Evolutionary conservation across 1,284 basidiomycete species (phyloP).

Genomic region (Rhodotorula sp.): DNA sequence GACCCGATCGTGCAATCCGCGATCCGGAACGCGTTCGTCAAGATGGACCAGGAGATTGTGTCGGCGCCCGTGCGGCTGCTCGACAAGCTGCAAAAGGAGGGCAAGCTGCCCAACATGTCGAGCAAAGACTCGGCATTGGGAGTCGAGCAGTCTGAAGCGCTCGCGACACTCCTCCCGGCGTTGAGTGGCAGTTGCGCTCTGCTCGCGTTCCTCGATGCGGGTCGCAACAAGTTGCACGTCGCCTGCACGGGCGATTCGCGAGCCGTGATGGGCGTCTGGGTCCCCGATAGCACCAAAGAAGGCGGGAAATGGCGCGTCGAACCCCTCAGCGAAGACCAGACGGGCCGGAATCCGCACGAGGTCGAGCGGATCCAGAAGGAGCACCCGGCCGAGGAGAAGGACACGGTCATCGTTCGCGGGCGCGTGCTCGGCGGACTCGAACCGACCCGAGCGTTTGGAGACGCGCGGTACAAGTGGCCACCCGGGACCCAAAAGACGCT

Average conservation of each 20-base stretch:
- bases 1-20: constrained; percentile 65
- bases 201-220: constrained; percentile 78
- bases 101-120: constrained; percentile 20
- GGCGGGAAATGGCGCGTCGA: constrained; percentile 77
- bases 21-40: constrained; percentile 73
- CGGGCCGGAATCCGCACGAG: constrained; percentile 84
- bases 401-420: constrained; percentile 78
- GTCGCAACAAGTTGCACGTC: constrained; percentile 74
- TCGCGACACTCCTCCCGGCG: constrained; percentile 70
- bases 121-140: constrained; percentile 12
- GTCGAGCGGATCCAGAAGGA: constrained; percentile 69
- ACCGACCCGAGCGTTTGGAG: constrained; percentile 74
- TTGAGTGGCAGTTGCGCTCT: constrained; percentile 81
- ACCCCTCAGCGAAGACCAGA: constrained; percentile 91
- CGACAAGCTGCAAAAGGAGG: constrained; percentile 48
- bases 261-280: constrained; percentile 92
- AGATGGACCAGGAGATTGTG: constrained; percentile 73
- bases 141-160: constrained; percentile 31
- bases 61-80: constrained; percentile 71
- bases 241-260: constrained; percentile 92
- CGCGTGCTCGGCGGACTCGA: constrained; percentile 89
- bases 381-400: constrained; percentile 78
- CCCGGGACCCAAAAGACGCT: constrained; percentile 49
- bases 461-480: constrained; percentile 84
- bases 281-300: constrained; percentile 56